phyloP scores from a whole-genome alignment of 1,284 basidiomycete genomes.

The Agaricales sp. region DNA sequence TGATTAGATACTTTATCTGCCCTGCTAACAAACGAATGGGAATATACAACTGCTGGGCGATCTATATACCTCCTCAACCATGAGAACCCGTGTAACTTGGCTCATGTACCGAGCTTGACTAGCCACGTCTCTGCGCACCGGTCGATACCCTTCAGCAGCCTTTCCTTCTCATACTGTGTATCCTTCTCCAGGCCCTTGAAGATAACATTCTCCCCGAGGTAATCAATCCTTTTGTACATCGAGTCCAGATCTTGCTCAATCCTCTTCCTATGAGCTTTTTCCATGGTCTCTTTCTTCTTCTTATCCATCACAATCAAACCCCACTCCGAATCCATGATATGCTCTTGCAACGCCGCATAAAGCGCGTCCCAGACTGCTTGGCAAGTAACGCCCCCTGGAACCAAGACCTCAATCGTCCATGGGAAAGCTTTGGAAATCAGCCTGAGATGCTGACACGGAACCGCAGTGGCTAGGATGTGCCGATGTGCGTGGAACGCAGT shows the following conservation, averaged over 20 bases:
- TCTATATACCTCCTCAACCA: neutral
- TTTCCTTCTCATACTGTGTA: conserved; percentile 38
- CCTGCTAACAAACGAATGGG: neutral
- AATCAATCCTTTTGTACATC: conserved; percentile 44
- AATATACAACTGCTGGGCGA: neutral
- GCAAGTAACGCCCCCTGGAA: conserved; percentile 29
- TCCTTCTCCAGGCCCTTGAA: conserved; percentile 51
- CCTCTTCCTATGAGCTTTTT: conserved; percentile 28
- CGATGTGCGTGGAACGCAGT: conserved; percentile 30
- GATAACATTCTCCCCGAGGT: conserved; percentile 38
- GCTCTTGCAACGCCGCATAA: conserved; percentile 34
- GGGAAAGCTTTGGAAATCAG: conserved; percentile 49
- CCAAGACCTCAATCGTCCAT: conserved; percentile 44
- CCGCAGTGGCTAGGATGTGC: conserved; percentile 23
- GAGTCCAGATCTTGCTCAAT: conserved; percentile 19
- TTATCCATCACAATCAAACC: conserved; percentile 31
- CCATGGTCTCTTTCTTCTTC: conserved; percentile 21
- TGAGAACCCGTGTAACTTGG: no score
- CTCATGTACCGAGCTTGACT: conserved; percentile 16
- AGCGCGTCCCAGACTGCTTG: conserved; percentile 43
- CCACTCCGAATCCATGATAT: conserved; percentile 53
- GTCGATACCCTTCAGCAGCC: conserved; percentile 31
- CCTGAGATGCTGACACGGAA: conserved; percentile 25
- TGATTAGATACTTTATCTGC: neutral
- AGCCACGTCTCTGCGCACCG: conserved; percentile 26